Base-by-base conservation (phyloP, 495 filamentous ascomycete genomes). In the Penicillium samsonianum region DNA sequence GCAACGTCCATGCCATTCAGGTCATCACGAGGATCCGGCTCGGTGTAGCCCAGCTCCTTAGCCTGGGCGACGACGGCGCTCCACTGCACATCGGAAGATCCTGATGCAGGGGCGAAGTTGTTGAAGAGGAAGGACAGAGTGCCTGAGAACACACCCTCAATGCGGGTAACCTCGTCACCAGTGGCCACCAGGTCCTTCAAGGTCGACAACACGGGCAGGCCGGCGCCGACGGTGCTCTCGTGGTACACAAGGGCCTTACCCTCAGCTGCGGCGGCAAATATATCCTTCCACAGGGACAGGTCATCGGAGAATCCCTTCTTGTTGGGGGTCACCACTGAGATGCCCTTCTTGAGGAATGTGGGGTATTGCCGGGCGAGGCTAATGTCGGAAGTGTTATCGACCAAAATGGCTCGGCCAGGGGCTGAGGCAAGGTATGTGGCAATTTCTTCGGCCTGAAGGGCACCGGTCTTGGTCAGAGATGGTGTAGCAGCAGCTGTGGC, bases 61-160 rank as follows among this genome's bases (percentile, higher is more conserved):
- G 93, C 94, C 73, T 92, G 89, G 59, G 81, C 82, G 20, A 97
- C 94, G 58, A 93, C 91, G 42, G 84, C 88, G 43, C 90, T 92
- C 85, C 93, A 98, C 65, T 87, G 86, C 5, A 87, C 65, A 33
- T 77, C 68, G 1, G 70, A 67, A n/a, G 67, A 56, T 17, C 86
- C 86, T n/a, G 80, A 78, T 2, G 85, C 82, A 1, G 90, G 91
- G 38, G 90, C 89, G 64, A 97, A 97, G 44, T 82, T 90, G 78
- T 98, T 97, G 82, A 98, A 98, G 12, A 97, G 80, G 82, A 96
- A 98, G 37, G 87, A 91, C 80, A 98, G 91, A 5, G 94, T 97
- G 53, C 94, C 94, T 46, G 89, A 93, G 77, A 98, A 97, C 12
- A 98, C 91, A 55, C 93, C 94, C 79, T 97, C 93, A 58, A 98